Conservation (phyloP, 2,329 filamentous ascomycete species). For the Aspergillus sp. region DNA sequence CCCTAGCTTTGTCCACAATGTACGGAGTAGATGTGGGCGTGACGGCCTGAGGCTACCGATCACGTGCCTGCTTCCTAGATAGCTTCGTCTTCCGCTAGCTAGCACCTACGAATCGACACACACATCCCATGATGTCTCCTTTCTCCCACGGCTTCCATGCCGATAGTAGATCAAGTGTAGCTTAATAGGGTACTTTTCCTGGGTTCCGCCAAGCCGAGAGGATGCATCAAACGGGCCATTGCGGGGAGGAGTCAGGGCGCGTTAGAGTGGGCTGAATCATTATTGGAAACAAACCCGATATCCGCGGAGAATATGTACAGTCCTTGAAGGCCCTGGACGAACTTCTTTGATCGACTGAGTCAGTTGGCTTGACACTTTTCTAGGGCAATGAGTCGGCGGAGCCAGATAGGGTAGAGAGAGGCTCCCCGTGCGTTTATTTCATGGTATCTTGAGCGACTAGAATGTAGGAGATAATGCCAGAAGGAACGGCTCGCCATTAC, state of each 20-base stretch:
- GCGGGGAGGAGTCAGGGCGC: background rate
- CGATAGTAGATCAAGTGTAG: background rate
- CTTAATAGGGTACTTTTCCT: background rate
- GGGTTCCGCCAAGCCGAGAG: background rate
- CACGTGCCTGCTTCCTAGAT: too few relatives aligned
- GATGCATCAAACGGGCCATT: background rate
- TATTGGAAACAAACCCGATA: background rate
- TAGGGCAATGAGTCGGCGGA: background rate
- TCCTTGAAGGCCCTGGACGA: background rate
- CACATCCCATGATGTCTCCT: too few relatives aligned
- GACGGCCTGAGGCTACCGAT: too few relatives aligned
- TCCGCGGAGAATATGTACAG: background rate
- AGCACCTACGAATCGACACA: too few relatives aligned
- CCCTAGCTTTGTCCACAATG: too few relatives aligned
- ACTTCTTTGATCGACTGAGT: background rate
- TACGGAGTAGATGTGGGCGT: background rate
- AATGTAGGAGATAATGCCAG: too few relatives aligned
- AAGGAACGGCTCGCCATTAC: too few relatives aligned
- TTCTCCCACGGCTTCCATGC: too few relatives aligned
- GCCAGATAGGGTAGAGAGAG: too few relatives aligned
- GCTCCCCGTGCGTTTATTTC: too few relatives aligned
- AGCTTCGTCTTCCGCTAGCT: too few relatives aligned
- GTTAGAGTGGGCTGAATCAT: background rate
- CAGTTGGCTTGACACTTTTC: background rate
- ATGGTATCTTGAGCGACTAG: too few relatives aligned